Percentiles rank a stretch among this genome's conserved stretches.
phyloP scores from a whole-genome alignment of 495 filamentous ascomycete species.

The Gamarada debralockiae region DNA sequence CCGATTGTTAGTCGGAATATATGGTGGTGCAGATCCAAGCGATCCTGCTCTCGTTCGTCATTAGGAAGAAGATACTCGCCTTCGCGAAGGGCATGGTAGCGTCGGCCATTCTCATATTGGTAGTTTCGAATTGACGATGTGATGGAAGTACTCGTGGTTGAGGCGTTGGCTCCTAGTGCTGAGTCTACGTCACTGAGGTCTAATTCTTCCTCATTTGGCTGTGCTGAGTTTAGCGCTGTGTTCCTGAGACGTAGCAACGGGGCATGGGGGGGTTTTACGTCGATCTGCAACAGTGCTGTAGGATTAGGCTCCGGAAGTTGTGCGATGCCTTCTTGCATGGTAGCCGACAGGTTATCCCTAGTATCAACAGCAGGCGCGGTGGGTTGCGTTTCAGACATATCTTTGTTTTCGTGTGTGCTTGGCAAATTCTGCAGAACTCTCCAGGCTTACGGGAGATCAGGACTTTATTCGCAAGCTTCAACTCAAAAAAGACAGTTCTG shows the following conservation, averaged over 20 bases:
- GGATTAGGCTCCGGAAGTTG: background rate
- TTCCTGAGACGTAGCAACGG: too few relatives aligned
- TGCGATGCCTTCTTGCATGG: too few relatives aligned
- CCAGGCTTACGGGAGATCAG: too few relatives aligned
- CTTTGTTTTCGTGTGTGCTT: too few relatives aligned
- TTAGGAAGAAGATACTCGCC: constrained; percentile 45
- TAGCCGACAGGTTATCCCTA: too few relatives aligned
- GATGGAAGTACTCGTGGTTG: background rate
- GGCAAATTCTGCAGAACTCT: too few relatives aligned
- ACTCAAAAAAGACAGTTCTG: too few relatives aligned
- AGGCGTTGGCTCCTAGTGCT: background rate
- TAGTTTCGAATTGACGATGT: constrained; percentile 36
- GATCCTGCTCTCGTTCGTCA: constrained; percentile 18
- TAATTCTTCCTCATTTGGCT: constrained; percentile 1
- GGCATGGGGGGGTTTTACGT: background rate
- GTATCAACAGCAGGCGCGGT: too few relatives aligned
- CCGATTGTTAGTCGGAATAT: background rate
- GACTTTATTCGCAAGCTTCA: too few relatives aligned
- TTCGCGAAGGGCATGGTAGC: constrained; percentile 51
- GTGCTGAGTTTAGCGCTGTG: background rate
- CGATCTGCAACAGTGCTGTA: background rate
- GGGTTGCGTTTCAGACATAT: too few relatives aligned
- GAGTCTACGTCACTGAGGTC: background rate
- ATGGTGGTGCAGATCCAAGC: constrained; percentile 1
- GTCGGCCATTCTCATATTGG: constrained; percentile 47